Base-by-base conservation (phyloP, 805 yeast genomes). In the Schizosaccharomyces lindneri region DNA sequence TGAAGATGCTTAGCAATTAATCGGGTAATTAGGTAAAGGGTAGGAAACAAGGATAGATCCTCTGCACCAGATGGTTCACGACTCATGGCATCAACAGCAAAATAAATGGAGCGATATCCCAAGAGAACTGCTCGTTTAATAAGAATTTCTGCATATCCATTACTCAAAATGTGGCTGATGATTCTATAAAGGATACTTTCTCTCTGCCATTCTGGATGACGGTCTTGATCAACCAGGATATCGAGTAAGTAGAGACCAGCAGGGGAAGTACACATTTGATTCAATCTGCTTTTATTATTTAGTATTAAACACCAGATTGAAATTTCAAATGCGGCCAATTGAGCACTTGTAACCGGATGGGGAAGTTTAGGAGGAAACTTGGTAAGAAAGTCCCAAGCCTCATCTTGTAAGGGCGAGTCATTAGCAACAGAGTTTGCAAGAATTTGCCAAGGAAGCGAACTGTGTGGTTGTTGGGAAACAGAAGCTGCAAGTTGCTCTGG, bases 391-490 rank as follows among this genome's bases (percentile, higher is more conserved):
- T 2, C 17, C 57, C 57, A 51, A 1, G 36, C 36, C 32, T 51
- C 36, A 24, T 29, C 27, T 7, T 29, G 13, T 17, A 51, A 17
- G 17, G 57, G 57, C 36, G 57, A 51, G n/a, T 21, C 27, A 29
- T 39, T 39, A 51, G 57, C 57, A 9, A 29, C 31, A 27, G 57
- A 21, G 6, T 51, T 51, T 27, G 57, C 57, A 29, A 51, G 27
- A 4, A 29, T 29, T 29, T 51, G 57, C 57, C 57, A 51, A 24
- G 36, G n/a, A 21, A 51, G 27, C 9, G 36, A 17, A 71, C 63
- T 75, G 77, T 63, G 78, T 65, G 66, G 79, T 79, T 66, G 79
- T 74, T 70, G 74, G 19, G 57, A 51, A 24, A 51, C 57, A 5
- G 57, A 51, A 21, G 31, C 36, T 17, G 11, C 15, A 29, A 29